These are phyloP conservation scores for Hagleromyces aurorensis DNA, from an alignment of 805 yeast species.

Conservation along the genomic window DNA sequence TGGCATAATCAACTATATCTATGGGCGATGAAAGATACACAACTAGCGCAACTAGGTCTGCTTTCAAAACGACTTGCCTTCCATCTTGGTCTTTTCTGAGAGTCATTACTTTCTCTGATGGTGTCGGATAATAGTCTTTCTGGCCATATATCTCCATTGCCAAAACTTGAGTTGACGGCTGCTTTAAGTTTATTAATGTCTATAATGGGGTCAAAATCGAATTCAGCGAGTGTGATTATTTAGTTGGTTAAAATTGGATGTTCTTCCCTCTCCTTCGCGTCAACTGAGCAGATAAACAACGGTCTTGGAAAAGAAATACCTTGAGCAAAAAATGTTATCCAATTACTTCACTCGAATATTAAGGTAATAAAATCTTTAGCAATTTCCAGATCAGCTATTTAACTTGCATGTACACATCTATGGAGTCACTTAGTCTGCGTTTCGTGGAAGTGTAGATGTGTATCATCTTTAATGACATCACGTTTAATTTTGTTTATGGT, in stretches of 20 bases:
- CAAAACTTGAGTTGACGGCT: constrained; percentile 1
- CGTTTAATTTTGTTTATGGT: not conserved
- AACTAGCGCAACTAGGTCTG: constrained; percentile 34
- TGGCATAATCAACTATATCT: constrained; percentile 62
- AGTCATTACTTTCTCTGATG: constrained; percentile 22
- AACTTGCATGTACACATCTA: not conserved
- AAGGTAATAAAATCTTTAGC: not conserved
- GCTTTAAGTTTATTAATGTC: too few relatives aligned
- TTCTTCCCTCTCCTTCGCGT: too few relatives aligned
- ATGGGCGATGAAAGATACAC: constrained; percentile 63
- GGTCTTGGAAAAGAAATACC: too few relatives aligned
- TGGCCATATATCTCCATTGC: constrained; percentile 19
- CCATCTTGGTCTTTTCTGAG: constrained; percentile 7
- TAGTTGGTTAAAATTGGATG: too few relatives aligned
- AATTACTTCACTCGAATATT: too few relatives aligned
- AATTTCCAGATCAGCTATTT: not conserved
- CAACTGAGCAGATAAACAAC: too few relatives aligned
- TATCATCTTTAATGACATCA: constrained; percentile 1
- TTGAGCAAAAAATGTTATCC: too few relatives aligned
- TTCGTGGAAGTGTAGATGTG: not conserved
- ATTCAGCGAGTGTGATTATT: too few relatives aligned
- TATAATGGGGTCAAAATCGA: too few relatives aligned
- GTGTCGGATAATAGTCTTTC: constrained; percentile 27
- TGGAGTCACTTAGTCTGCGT: not conserved
- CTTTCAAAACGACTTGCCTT: constrained; percentile 15